These are phyloP conservation scores for Yamadazyma oceani DNA, from an alignment of 1,139 yeast species.

Conservation along the genomic window DNA sequence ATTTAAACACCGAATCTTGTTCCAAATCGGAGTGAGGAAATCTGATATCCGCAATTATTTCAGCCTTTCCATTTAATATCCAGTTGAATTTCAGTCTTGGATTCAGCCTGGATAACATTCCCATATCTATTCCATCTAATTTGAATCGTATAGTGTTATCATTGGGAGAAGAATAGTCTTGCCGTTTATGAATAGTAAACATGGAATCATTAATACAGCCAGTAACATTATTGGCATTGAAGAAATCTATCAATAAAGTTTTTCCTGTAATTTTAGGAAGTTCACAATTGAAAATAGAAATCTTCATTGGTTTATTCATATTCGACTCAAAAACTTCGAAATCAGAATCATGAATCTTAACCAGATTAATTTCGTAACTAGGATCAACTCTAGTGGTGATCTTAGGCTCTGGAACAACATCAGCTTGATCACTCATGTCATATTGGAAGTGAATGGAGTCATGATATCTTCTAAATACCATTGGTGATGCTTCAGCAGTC, in stretches of 20 bases:
- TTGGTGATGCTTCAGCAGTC: constrained; percentile 6
- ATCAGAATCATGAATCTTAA: constrained; percentile 57
- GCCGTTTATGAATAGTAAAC: constrained; percentile 68
- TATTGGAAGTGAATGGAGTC: constrained; percentile 35
- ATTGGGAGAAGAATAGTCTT: constrained; percentile 25
- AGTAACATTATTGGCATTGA: constrained; percentile 67
- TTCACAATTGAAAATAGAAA: constrained; percentile 65
- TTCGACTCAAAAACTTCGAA: constrained; percentile 41
- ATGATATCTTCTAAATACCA: constrained; percentile 19
- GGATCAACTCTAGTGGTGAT: constrained; percentile 26
- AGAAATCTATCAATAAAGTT: constrained; percentile 60
- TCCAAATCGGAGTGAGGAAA: constrained; percentile 47
- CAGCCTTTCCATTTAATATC: constrained; percentile 70
- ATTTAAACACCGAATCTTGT: constrained; percentile 20
- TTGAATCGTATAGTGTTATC: constrained; percentile 55
- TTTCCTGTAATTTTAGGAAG: constrained; percentile 59
- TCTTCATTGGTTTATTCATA: constrained; percentile 39
- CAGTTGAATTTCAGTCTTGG: constrained; percentile 58
- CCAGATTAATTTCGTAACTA: constrained; percentile 49
- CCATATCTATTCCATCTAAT: constrained; percentile 63
- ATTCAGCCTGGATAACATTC: constrained; percentile 35
- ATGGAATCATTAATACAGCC: constrained; percentile 74
- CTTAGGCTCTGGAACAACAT: constrained; percentile 14
- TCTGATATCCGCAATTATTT: constrained; percentile 67
- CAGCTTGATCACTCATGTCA: constrained; percentile 30